Evolutionary conservation across 2,329 filamentous ascomycete genomes (phyloP).

Genomic region (Clonostachys sp.): DNA sequence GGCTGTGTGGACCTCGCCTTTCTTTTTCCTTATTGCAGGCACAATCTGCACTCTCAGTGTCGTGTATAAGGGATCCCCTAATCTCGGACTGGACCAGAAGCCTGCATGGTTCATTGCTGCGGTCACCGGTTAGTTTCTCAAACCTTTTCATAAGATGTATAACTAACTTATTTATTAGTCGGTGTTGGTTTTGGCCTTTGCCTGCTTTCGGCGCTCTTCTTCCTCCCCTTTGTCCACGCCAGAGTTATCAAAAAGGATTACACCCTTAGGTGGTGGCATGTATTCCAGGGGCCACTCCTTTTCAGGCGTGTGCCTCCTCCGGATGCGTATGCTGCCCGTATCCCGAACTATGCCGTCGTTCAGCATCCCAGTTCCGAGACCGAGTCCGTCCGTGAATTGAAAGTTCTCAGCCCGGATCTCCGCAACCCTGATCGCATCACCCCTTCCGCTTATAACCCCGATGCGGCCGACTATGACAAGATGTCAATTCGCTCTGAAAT

Average conservation of each 20-base stretch:
- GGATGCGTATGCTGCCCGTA: conserved; percentile 13
- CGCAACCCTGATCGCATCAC: not conserved
- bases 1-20: conserved; percentile 11
- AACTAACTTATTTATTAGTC: not conserved
- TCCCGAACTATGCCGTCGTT: conserved; percentile 26
- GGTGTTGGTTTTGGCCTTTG: conserved; percentile 22
- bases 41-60: conserved; percentile 13
- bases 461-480: conserved; percentile 28
- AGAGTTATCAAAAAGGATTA: conserved; percentile 22
- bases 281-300: conserved; percentile 28
- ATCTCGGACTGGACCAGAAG: conserved; percentile 17
- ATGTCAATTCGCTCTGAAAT: not conserved
- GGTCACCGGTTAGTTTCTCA: conserved; percentile 9
- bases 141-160: no score
- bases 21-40: conserved; percentile 15
- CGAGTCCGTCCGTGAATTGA: not conserved
- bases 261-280: conserved; percentile 21
- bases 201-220: conserved; percentile 22
- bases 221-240: conserved; percentile 26
- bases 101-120: conserved; percentile 21
- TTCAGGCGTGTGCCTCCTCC: conserved; percentile 23
- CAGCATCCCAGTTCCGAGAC: conserved; percentile 33
- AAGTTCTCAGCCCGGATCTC: not conserved
- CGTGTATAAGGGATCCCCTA: conserved; percentile 7
- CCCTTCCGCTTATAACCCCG: conserved; percentile 1